Evolutionary conservation across 2,329 filamentous ascomycete species (phyloP).

Genomic region (Teratosphaeria pseudoeucalypti): DNA sequence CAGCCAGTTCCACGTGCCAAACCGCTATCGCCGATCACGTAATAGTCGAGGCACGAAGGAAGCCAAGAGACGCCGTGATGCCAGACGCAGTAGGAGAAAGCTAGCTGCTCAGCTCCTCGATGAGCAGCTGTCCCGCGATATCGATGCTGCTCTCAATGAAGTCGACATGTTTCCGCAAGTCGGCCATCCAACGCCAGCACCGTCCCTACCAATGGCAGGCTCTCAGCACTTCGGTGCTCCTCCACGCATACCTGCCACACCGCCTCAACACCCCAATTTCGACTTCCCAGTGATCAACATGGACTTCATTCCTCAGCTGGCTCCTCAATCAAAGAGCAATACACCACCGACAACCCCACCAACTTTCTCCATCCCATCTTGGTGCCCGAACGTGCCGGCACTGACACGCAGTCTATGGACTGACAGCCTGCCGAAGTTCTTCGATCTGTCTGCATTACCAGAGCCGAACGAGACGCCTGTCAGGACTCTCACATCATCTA

Average conservation of each 20-base stretch:
- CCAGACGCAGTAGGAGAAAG: slow-evolving; percentile 17
- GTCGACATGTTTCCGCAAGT: slow-evolving; percentile 9
- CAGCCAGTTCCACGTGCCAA: slow-evolving; percentile 4
- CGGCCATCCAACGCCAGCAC: neutral
- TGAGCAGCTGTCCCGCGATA: slow-evolving; percentile 19
- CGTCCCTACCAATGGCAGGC: neutral
- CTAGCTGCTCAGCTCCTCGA: slow-evolving; percentile 20
- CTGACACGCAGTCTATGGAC: slow-evolving; percentile 13
- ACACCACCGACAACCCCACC: slow-evolving; percentile 6
- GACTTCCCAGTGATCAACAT: slow-evolving; percentile 13
- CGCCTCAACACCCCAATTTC: slow-evolving; percentile 15
- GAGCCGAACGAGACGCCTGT: slow-evolving; percentile 7
- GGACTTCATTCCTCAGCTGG: slow-evolving; percentile 10
- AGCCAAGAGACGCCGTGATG: slow-evolving; percentile 22
- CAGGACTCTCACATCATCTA: neutral
- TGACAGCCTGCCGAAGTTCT: slow-evolving; percentile 16
- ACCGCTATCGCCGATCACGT: slow-evolving; percentile 13
- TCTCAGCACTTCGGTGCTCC: neutral
- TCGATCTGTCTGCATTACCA: slow-evolving; percentile 18
- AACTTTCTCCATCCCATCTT: slow-evolving; percentile 11
- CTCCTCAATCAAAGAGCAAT: neutral
- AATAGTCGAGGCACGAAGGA: slow-evolving; percentile 21
- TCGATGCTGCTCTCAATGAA: slow-evolving; percentile 16
- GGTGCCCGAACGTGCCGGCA: slow-evolving; percentile 19
- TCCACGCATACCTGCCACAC: slow-evolving; percentile 8